Percentiles rank a stretch among this genome's conserved stretches.
Conservation (phyloP, 1,284 basidiomycete genomes). For the Coriolopsis trogii region DNA sequence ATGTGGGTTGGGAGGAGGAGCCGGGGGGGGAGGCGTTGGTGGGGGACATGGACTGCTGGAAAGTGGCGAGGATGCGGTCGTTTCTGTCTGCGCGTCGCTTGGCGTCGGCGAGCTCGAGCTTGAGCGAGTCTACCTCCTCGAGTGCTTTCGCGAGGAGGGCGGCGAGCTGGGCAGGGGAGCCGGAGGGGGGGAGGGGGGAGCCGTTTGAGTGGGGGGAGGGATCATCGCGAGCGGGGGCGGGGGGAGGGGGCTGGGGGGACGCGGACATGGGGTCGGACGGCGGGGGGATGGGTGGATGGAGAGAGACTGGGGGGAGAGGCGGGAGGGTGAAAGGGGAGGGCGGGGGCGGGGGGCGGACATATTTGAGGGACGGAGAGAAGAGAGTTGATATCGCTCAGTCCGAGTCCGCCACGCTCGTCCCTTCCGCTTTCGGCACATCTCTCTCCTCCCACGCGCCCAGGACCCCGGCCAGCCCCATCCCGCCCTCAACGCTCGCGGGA, state of each 20-base stretch:
- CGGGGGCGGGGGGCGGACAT: constrained; percentile 28
- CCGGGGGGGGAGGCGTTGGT: constrained; percentile 25
- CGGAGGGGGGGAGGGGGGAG: constrained; percentile 19
- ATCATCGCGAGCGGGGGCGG: constrained; percentile 20
- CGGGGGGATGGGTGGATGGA: constrained; percentile 19
- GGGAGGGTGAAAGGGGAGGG: constrained; percentile 23
- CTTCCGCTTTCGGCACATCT: constrained; percentile 20
- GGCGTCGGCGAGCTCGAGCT: constrained; percentile 46
- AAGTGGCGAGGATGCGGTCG: constrained; percentile 48
- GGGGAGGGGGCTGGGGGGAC: constrained; percentile 30
- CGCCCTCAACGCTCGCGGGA: too few species aligned
- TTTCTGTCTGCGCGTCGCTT: constrained; percentile 54
- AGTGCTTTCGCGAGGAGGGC: constrained; percentile 54
- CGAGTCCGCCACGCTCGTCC: constrained; percentile 23
- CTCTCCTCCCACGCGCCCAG: constrained; percentile 5
- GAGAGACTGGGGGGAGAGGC: constrained; percentile 9
- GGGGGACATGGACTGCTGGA: constrained; percentile 20
- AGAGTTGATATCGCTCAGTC: constrained; percentile 22
- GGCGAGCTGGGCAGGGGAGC: constrained; percentile 56
- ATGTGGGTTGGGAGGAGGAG: constrained; percentile 23
- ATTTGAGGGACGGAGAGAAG: constrained; percentile 24
- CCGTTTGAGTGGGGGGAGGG: constrained; percentile 12
- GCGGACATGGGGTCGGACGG: constrained; percentile 27
- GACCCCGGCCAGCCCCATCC: constrained; percentile 20
- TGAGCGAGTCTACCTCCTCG: constrained; percentile 52